These are phyloP conservation scores for Nigrospora sphaerica DNA, from an alignment of 2,329 filamentous ascomycete genomes.

Conservation along the genomic window DNA sequence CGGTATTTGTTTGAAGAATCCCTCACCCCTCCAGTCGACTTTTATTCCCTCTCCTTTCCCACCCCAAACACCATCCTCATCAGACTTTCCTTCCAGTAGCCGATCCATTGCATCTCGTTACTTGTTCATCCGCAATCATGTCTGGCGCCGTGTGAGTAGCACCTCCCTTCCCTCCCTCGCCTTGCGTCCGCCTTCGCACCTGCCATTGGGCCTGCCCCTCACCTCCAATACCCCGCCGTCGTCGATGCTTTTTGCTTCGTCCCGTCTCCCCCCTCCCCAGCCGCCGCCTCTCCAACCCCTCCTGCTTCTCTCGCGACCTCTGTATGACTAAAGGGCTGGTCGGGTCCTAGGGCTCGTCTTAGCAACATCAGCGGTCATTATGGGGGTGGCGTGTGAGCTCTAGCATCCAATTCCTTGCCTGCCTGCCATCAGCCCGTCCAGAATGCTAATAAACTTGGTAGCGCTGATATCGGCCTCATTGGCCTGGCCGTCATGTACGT, in stretches of 20 bases:
- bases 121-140: slow-evolving; percentile 38
- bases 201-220: background rate
- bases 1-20: too few species aligned
- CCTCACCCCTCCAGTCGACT: too few species aligned
- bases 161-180: slow-evolving; percentile 14
- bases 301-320: slow-evolving; percentile 15
- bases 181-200: slow-evolving; percentile 5
- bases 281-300: slow-evolving; percentile 4
- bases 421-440: slow-evolving; percentile 20
- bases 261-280: slow-evolving; percentile 12
- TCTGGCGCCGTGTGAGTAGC: slow-evolving; percentile 61
- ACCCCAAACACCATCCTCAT: too few species aligned
- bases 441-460: slow-evolving; percentile 52
- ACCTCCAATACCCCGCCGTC: slow-evolving; percentile 10
- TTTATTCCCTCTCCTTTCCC: too few species aligned
- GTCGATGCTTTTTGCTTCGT: slow-evolving; percentile 7
- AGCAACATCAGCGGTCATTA: slow-evolving; percentile 58
- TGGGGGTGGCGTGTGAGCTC: slow-evolving; percentile 50
- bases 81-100: too few species aligned
- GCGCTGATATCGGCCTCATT: slow-evolving; percentile 86
- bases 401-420: slow-evolving; percentile 7
- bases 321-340: slow-evolving; percentile 20
- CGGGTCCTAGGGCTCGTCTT: slow-evolving; percentile 60
- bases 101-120: slow-evolving; percentile 1
- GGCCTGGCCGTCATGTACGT: slow-evolving; percentile 84